Base-by-base conservation (phyloP, 2,329 filamentous ascomycete species). In the Stenocarpella maydis region DNA sequence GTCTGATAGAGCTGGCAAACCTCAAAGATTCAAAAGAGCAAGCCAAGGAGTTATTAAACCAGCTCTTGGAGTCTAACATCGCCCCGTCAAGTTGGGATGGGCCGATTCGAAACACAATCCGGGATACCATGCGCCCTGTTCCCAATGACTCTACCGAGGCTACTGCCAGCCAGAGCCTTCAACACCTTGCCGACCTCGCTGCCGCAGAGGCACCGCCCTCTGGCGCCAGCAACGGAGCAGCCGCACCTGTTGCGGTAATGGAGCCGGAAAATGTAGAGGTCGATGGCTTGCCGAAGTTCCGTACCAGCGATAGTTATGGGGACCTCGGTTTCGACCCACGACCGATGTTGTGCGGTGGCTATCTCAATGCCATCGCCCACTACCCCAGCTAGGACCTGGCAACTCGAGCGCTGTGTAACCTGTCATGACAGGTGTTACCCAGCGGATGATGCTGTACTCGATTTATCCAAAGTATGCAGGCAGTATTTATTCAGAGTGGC, bases 151-250 rank as follows among this genome's bases (percentile, higher is more conserved):
- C 81, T 77, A 78, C 78, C 24, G 81, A 80, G 71, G 78, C 78
- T 26, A 80, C 81, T 58, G 83, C 80, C 65, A 88, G 82, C 75
- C 85, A 83, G 71, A 85, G 86, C 41, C 79, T 92, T 61, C 88
- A 91, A 77, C 88, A 86, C 70, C 80, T 91, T 10, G 89, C 88
- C 9, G 87, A 91, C 71, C 74, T 87, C 50, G 85, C 84, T 6
- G 83, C 83, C 8, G 80, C 77, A 24, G 73, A 72, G 52, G 78
- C 76, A 17, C 76, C 77, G 49, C 72, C 24, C 53, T 76, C 78
- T 54, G 61, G 63, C 54, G 71, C 55, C 34, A 68, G 45, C 14
- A 73, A 77, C 81, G 55, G 53, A 19, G 54, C 24, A 15, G 7
- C 31, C 2, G 39, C 67, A 28, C 31, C 47, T 17, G 3, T 49